Evolutionary conservation across 1,284 basidiomycete species (phyloP).

Genomic region (Trametes pubescens): DNA sequence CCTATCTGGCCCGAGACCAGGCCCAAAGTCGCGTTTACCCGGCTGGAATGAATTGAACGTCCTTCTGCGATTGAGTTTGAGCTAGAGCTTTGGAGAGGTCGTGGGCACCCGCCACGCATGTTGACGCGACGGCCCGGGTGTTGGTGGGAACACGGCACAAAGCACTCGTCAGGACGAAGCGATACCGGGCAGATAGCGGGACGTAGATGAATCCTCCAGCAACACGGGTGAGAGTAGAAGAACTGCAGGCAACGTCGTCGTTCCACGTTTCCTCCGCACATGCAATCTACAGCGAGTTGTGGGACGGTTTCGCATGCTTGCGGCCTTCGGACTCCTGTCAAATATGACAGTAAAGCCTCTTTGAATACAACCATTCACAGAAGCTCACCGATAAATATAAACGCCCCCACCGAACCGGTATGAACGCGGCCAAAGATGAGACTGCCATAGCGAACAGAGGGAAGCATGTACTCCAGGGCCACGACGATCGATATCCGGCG

Average conservation of each 20-base stretch:
- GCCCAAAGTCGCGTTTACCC: conserved; percentile 15
- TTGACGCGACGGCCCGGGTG: conserved; percentile 26
- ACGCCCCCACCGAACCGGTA: too few relatives aligned
- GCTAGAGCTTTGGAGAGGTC: conserved; percentile 8
- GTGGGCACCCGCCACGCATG: conserved; percentile 13
- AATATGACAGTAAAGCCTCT: too few relatives aligned
- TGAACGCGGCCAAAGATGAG: too few relatives aligned
- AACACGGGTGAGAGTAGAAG: conserved; percentile 14
- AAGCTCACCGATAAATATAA: too few relatives aligned
- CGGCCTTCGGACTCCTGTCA: neutral
- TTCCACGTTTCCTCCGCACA: conserved; percentile 7
- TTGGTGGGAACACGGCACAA: conserved; percentile 24
- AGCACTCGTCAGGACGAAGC: neutral
- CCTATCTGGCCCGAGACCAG: conserved; percentile 30
- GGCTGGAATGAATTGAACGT: conserved; percentile 3
- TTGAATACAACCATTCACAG: too few relatives aligned
- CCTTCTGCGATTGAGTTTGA: conserved; percentile 26
- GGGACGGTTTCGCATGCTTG: conserved; percentile 1
- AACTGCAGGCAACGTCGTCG: neutral
- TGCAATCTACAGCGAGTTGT: neutral
- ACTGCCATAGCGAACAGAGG: too few relatives aligned
- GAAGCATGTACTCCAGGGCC: too few relatives aligned
- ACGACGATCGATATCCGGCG: neutral
- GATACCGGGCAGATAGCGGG: conserved; percentile 13
- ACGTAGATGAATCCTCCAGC: conserved; percentile 7